Conservation (phyloP, 2,329 filamentous ascomycete genomes). For the Gnomoniopsis sp. region DNA sequence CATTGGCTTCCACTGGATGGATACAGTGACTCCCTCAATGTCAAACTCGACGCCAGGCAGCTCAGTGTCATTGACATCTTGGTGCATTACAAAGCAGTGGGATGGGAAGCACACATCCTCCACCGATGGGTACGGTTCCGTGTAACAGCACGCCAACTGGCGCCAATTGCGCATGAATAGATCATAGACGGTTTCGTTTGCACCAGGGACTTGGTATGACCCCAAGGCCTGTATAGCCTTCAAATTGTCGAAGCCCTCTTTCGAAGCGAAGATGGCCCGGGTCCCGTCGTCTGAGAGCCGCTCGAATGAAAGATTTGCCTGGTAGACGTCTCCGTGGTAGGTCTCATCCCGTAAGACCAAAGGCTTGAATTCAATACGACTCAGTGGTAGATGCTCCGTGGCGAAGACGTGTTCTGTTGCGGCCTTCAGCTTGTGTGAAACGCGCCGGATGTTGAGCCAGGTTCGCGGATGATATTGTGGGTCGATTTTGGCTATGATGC, state of each 20-base stretch:
- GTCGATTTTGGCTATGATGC: not conserved
- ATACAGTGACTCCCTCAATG: not conserved
- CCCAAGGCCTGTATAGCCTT: not conserved
- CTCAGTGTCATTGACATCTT: not conserved
- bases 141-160: not conserved
- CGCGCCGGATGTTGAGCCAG: not conserved
- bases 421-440: not conserved
- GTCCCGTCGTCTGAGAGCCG: not conserved
- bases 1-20: not conserved
- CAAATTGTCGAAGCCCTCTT: not conserved
- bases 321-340: not conserved
- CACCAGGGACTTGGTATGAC: no score
- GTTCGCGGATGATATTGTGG: not conserved
- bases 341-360: not conserved
- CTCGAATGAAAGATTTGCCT: not conserved
- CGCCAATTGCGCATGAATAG: not conserved
- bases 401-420: not conserved
- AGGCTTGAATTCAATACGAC: not conserved
- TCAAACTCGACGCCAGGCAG: not conserved
- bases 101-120: not conserved
- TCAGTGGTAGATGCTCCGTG: not conserved
- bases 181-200: not conserved
- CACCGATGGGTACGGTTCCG: not conserved
- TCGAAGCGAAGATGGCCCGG: not conserved
- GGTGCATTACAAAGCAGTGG: not conserved